Evolutionary conservation across 352 stramenopile species (phyloP), one percentile per base, ranked within the genome.

Genomic region (Phytophthora cactorum): DNA sequence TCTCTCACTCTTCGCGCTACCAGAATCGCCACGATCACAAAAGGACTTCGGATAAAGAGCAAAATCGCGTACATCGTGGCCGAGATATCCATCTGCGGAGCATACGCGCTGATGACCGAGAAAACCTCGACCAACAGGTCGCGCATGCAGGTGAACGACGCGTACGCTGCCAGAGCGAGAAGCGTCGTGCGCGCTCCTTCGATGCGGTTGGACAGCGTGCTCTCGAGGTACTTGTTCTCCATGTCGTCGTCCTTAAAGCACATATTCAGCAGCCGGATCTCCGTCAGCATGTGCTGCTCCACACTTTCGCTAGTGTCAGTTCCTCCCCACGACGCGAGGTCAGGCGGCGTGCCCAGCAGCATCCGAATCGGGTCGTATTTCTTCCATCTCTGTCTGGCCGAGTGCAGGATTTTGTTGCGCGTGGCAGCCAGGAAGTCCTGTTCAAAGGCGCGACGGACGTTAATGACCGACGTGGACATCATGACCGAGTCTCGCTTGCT

Each of bases 171-270:
- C 2, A 95, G 59, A 4, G 81, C 68, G 3, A 90, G 64, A 9
- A 93, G 53, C 1, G 83, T 93, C 2, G 70, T 81, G 27, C 79
- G 82, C 3, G 86, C 83, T 8, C 84, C 88, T 66, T 90, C 82
- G 0, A 92, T 80, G 14, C 88, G 83, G 11, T 88, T 78, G 0
- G 62, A 63, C 0, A 92, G 54, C 12, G 88, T 95, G 5, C 53
- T 82, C 11, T 93, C 82, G 5, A 93, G 69, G 31, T 89, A 95
- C 49, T 83, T 91, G 52, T 79, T 70, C 58, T 95, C 88, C 81
- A 93, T 93, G 1, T 90, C 82, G 0, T 69, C 59, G 9, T 93
- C 78, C 28, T 86, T 76, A 60, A 95, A 95, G 27, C 75, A 69
- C 58, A 95, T 68, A 45, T 87, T 77, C 47, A 83, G 56, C 11